Evolutionary conservation across 345 rosid species (phyloP).

Genomic region (Citrus sinensis): DNA sequence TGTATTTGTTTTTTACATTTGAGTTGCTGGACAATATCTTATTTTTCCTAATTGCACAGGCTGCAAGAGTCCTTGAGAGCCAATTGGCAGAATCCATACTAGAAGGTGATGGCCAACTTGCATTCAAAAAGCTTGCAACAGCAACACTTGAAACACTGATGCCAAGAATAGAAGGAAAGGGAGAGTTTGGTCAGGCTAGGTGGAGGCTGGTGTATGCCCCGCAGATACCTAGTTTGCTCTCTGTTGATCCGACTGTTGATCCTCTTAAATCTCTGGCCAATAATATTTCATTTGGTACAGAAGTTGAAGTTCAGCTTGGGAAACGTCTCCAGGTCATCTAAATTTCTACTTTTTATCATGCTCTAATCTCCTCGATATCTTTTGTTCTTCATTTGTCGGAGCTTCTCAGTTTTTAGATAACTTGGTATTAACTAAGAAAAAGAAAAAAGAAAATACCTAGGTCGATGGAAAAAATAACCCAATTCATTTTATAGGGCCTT

Average conservation of each 20-base stretch:
- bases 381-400: not conserved
- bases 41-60: conserved; percentile 40
- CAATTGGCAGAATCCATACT: conserved; percentile 94
- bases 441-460: not conserved
- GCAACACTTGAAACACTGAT: conserved; percentile 88
- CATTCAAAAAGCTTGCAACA: conserved; percentile 94
- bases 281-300: conserved; percentile 84
- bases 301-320: conserved; percentile 96
- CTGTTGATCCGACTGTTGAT: conserved; percentile 88
- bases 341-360: not conserved
- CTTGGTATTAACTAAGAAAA: not conserved
- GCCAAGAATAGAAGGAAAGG: conserved; percentile 98
- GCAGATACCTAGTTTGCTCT: conserved; percentile 94
- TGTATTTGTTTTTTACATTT: conserved; percentile 1
- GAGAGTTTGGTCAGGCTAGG: conserved; percentile 92
- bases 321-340: conserved; percentile 81
- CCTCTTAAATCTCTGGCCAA: conserved; percentile 91
- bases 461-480: not conserved
- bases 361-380: not conserved
- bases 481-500: not conserved
- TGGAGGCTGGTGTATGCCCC: conserved; percentile 99
- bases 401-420: not conserved
- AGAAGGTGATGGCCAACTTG: conserved; percentile 97
- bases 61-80: conserved; percentile 92
- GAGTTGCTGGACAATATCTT: conserved; percentile 5